Evolutionary conservation across 257 asterid species (phyloP), one percentile per base, ranked within the genome.

Genomic region (Plantago major): DNA sequence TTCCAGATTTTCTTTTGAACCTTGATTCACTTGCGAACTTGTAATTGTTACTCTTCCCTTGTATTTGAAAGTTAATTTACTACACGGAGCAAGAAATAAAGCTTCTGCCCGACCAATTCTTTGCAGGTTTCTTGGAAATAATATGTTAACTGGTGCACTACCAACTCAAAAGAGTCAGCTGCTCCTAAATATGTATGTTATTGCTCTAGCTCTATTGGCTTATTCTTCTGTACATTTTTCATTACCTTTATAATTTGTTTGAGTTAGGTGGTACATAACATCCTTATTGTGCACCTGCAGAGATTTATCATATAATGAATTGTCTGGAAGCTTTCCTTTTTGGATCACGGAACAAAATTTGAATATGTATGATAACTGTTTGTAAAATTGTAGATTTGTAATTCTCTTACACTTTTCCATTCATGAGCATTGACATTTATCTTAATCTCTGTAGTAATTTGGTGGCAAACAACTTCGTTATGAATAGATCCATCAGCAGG

Each of bases 81-180:
- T 7, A 26, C 12, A 53, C 40, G 58, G 19, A 9, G 1, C 1
- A 52, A 12, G 42, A 7, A 22, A 5, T 11, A 52, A 12, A 12
- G 12, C 7, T 6, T 33, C 1, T 33, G 6, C 26, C 40, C 6
- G 8, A 4, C 40, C 40, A 33, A 4, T 50, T 18, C 15, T 71
- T 45, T 50, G 19, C 82, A 90, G 97, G 77, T 90, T 81, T 77
- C 95, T 90, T 10, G 97, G 97, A 56, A 83, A 72, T 69, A 90
- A 90, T 82, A 77, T 58, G 71, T 64, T 90, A 48, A 77, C 81
- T 46, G 93, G 93, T 18, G 42, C 71, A 30, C 69, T 90, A 60
- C 90, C 96, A 42, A 40, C 71, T 55, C 81, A 48, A 55, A 84
- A 76, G 81, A 70, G 62, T 64, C 19, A 62, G 28, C 8, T 17